These are phyloP conservation scores for Cryptococcus amylolentus DNA, from an alignment of 1,284 basidiomycete species.

Conservation along the genomic window DNA sequence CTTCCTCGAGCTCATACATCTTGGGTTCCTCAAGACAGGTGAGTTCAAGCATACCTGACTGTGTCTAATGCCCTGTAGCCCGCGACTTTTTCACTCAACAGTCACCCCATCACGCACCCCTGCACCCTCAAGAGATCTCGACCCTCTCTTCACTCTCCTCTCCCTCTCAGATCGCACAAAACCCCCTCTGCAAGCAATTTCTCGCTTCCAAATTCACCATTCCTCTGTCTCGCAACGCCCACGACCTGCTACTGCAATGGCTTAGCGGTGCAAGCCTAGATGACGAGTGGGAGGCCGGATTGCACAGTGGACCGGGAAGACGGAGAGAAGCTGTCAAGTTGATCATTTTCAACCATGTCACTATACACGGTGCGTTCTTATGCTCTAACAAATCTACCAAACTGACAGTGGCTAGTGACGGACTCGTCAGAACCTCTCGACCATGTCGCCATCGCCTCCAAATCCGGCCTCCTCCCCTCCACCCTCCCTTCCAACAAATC, in stretches of 20 bases:
- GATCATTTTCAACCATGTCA: conserved; percentile 88
- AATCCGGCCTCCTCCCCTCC: conserved; percentile 70
- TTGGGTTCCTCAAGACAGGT: conserved; percentile 86
- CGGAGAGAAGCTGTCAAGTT: conserved; percentile 74
- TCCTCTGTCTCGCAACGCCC: conserved; percentile 86
- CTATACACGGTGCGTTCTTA: conserved; percentile 70
- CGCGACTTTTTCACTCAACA: conserved; percentile 72
- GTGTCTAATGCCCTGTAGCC: conserved; percentile 55
- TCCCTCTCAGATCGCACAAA: conserved; percentile 58
- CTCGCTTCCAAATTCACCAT: conserved; percentile 81
- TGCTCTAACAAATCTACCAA: conserved; percentile 16
- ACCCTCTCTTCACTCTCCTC: conserved; percentile 68
- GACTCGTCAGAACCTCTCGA: conserved; percentile 65
- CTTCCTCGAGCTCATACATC: conserved; percentile 88
- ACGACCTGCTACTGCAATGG: conserved; percentile 91
- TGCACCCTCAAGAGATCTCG: conserved; percentile 70
- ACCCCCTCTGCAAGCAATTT: conserved; percentile 78
- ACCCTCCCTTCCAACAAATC: conserved; percentile 60
- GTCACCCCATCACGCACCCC: conserved; percentile 64
- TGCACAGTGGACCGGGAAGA: conserved; percentile 62
- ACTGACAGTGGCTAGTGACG: conserved; percentile 22
- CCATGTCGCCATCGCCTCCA: conserved; percentile 58
- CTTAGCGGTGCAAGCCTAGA: conserved; percentile 79
- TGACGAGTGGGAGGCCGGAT: conserved; percentile 70
- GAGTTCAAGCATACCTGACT: conserved; percentile 32